Evolutionary conservation across 106 monocot species (phyloP), one percentile per base, ranked within the genome.

Genomic region (Phalaenopsis aphrodite): DNA sequence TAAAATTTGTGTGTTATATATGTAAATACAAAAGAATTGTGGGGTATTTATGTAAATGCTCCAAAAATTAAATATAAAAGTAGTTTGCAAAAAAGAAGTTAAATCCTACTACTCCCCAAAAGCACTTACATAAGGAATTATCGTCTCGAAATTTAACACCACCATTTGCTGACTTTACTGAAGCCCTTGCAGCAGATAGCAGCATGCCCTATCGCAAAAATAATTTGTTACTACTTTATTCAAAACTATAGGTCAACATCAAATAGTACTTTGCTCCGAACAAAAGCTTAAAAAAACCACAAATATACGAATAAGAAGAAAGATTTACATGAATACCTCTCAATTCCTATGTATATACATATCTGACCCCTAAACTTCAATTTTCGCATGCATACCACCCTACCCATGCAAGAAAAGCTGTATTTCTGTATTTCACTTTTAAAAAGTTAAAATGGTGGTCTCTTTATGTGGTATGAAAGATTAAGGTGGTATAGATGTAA

Each of bases 171-270:
- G 71, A 24, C 49, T 81, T 81, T 30, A 76, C 57, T 17, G 78
- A 78, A 69, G 82, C 82, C 78, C 82, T 83, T 78, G 82, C 82
- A 83, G 77, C 77, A 55, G 82, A 83, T 55, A 83, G 78, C 56
- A 83, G 72, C 69, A 78, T 78, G 41, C 66, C 78, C 82, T 83
- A 78, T 42, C 56, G 36, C 61, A 81, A 3, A 76, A 76, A 47
- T 39, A 76, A 3, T 76, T 5, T 74, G 69, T 36, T 69, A 38
- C 39, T 1, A 14, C 69, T 69, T 69, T 39, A 39, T 36, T 36
- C 4, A 19, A 69, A 14, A 7, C 15, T 69, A 39, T 39, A 69
- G 69, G 38, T 41, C 12, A 39, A 12, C 39, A 39, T 69, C 5
- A 69, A 69, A 69, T 3, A 69, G 39, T 14, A 61, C n/a, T n/a